Evolutionary conservation across 345 rosid species (phyloP).

Genomic region (Salix udensis): DNA sequence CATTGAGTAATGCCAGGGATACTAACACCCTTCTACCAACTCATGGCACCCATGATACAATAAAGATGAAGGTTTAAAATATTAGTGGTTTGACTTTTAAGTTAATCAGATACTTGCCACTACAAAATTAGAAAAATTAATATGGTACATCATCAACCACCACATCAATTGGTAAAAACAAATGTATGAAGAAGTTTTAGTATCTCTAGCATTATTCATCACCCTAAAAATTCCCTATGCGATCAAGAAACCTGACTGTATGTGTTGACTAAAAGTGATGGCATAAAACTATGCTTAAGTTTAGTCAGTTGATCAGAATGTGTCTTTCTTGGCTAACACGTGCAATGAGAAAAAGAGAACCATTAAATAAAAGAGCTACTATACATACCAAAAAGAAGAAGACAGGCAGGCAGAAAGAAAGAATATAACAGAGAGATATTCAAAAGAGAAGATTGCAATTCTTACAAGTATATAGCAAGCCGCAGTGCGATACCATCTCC

Average conservation of each 20-base stretch:
- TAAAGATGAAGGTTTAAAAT: background rate
- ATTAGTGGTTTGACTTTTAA: background rate
- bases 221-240: background rate
- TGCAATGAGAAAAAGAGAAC: background rate
- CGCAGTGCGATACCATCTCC: conserved; percentile 98
- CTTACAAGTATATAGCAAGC: conserved; percentile 98
- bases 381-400: background rate
- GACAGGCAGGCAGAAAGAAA: background rate
- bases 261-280: background rate
- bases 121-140: background rate
- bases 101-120: background rate
- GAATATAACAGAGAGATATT: background rate
- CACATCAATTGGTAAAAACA: background rate
- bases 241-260: background rate
- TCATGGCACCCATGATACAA: background rate
- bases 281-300: background rate
- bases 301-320: background rate
- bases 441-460: conserved; percentile 13
- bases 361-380: background rate
- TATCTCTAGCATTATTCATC: background rate
- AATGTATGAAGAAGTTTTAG: background rate
- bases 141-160: background rate
- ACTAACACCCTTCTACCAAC: background rate
- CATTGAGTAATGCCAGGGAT: background rate
- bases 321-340: background rate